Conservation (phyloP, 148 eudicot species). For the Silene latifolia region DNA sequence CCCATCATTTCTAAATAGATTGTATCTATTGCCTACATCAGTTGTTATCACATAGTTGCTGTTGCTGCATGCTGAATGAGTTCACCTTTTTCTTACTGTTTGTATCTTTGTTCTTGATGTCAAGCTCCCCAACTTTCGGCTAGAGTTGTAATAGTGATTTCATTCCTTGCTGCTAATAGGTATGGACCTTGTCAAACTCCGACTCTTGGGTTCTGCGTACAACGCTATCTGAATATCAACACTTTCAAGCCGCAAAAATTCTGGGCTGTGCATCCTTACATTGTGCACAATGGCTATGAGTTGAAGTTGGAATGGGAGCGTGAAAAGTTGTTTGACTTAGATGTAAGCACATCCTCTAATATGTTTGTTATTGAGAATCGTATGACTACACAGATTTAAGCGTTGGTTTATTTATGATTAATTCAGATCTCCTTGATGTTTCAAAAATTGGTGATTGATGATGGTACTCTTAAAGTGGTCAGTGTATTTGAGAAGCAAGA, state of each 20-base stretch:
- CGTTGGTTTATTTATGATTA: neutral
- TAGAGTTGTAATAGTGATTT: constrained; percentile 12
- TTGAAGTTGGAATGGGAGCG: constrained; percentile 94
- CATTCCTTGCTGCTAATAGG: constrained; percentile 34
- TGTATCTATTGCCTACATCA: neutral
- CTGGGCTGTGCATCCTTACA: constrained; percentile 80
- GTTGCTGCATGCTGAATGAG: neutral
- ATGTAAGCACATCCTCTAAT: constrained; percentile 41
- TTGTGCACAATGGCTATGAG: constrained; percentile 68
- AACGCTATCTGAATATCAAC: constrained; percentile 77
- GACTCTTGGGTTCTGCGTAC: constrained; percentile 97
- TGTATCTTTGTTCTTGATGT: neutral
- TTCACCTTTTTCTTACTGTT: neutral
- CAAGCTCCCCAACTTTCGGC: constrained; percentile 7
- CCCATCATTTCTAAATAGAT: neutral
- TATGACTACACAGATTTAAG: constrained; percentile 8
- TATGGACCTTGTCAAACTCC: constrained; percentile 99
- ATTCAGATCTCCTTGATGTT: constrained; percentile 71
- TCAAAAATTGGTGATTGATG: constrained; percentile 63
- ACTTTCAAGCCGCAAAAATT: constrained; percentile 86
- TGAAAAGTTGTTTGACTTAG: constrained; percentile 69
- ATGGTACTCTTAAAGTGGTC: constrained; percentile 60
- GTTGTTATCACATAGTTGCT: neutral
- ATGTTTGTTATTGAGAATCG: constrained; percentile 7
- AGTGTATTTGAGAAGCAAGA: constrained; percentile 73